These are phyloP conservation scores for Juncus effusus DNA, from an alignment of 176 grass and related monocot species.

Conservation along the genomic window DNA sequence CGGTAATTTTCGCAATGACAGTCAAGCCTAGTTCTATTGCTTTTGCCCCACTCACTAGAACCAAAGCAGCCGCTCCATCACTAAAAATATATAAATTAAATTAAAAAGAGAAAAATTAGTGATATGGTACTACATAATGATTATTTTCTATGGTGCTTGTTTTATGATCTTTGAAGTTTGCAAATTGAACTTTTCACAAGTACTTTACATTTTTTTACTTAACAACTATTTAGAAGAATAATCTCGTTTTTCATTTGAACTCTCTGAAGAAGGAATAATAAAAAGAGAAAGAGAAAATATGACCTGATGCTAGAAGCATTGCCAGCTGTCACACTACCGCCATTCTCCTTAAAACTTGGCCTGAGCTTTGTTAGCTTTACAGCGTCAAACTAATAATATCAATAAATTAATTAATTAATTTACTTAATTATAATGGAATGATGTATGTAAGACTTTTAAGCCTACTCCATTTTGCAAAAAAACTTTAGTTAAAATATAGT, in stretches of 20 bases:
- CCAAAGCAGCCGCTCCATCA: conserved; percentile 33
- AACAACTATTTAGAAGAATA: too few relatives aligned
- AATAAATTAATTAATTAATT: neutral
- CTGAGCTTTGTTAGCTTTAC: conserved; percentile 80
- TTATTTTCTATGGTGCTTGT: too few relatives aligned
- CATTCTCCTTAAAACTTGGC: conserved; percentile 87
- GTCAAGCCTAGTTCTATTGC: conserved; percentile 71
- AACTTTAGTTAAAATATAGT: too few relatives aligned
- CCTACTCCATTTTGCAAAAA: too few relatives aligned
- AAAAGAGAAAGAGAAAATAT: neutral
- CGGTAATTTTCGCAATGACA: conserved; percentile 74
- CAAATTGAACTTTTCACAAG: too few relatives aligned
- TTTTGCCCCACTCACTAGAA: conserved; percentile 76
- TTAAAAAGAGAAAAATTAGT: neutral
- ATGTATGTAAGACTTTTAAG: too few relatives aligned
- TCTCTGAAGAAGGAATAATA: conserved; percentile 2
- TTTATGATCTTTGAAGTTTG: too few relatives aligned
- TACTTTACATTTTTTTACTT: too few relatives aligned
- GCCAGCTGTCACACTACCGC: conserved; percentile 83
- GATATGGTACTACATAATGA: too few relatives aligned
- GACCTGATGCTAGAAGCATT: conserved; percentile 90
- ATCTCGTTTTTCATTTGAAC: too few relatives aligned
- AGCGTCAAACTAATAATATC: conserved; percentile 68
- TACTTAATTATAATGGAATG: too few relatives aligned
- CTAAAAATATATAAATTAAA: conserved; percentile 3